A percentile compares a stretch with the other conserved stretches of the same genome.
These are phyloP conservation scores for Vitellaria paradoxa DNA, from an alignment of 179 eudicot genomes.

Conservation along the genomic window DNA sequence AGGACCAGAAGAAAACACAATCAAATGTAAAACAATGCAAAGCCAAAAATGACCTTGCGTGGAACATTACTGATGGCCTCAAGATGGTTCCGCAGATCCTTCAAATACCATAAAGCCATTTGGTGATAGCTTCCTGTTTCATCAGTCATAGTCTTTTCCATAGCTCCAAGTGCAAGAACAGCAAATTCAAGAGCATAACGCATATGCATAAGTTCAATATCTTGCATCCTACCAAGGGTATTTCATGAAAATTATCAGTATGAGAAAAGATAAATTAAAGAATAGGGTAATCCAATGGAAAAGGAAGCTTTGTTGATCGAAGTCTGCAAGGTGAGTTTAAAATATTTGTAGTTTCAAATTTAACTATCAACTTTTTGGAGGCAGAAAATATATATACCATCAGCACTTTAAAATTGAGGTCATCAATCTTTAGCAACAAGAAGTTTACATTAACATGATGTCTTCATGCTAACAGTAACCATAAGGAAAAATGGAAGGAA, in stretches of 20 bases:
- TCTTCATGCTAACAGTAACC: neutral
- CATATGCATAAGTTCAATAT: slow-evolving; percentile 93
- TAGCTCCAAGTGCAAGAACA: slow-evolving; percentile 81
- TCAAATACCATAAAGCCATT: slow-evolving; percentile 53
- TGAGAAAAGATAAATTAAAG: neutral
- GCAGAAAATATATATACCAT: neutral
- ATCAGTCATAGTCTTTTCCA: slow-evolving; percentile 65
- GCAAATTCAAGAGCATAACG: slow-evolving; percentile 91
- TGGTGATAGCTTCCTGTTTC: slow-evolving; percentile 45
- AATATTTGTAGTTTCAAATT: neutral
- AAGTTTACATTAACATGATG: neutral
- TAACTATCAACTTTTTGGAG: neutral
- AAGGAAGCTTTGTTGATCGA: slow-evolving; percentile 1
- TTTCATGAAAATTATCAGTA: slow-evolving; percentile 6
- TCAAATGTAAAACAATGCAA: slow-evolving; percentile 5
- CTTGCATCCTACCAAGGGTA: slow-evolving; percentile 68
- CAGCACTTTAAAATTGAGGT: slow-evolving; percentile 10
- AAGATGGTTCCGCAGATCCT: slow-evolving; percentile 64
- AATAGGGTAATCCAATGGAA: neutral
- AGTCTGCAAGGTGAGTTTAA: neutral
- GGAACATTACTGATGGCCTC: slow-evolving; percentile 71
- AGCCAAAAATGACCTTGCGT: slow-evolving; percentile 65
- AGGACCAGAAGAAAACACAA: neutral
- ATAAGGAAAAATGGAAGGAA: neutral
- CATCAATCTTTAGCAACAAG: neutral